Conservation (phyloP, 768 basidiomycete species). For the Rhizopogon vulgaris region DNA sequence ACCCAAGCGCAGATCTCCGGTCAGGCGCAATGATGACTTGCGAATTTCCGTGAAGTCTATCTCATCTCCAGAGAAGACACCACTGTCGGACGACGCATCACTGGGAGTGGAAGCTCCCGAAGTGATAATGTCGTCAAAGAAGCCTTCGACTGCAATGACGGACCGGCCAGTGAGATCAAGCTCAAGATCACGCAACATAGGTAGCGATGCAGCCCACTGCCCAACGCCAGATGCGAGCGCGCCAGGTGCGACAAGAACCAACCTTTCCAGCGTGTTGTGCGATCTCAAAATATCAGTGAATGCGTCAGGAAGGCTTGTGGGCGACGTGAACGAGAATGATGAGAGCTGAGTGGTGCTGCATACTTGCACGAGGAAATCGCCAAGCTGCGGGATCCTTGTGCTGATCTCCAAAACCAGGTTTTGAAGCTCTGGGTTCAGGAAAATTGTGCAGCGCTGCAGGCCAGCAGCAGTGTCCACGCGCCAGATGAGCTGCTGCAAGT, state of each 20-base stretch:
- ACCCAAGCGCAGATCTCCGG: slow-evolving; percentile 50
- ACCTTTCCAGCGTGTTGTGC: slow-evolving; percentile 54
- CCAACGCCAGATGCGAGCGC: slow-evolving; percentile 67
- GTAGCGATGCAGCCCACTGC: slow-evolving; percentile 63
- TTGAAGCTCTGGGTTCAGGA: slow-evolving; percentile 61
- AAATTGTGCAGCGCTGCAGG: slow-evolving; percentile 57
- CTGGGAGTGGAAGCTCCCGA: slow-evolving; percentile 70
- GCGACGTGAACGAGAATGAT: slow-evolving; percentile 65
- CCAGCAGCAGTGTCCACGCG: slow-evolving; percentile 61
- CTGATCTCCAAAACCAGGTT: slow-evolving; percentile 56
- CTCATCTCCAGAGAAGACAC: slow-evolving; percentile 74
- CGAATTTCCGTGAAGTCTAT: slow-evolving; percentile 71
- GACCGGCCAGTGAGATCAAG: slow-evolving; percentile 69
- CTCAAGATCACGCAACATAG: slow-evolving; percentile 55
- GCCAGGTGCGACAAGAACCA: slow-evolving; percentile 69
- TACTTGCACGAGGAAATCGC: slow-evolving; percentile 58
- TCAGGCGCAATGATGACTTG: slow-evolving; percentile 61
- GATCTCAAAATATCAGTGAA: slow-evolving; percentile 61
- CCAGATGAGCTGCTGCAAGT: slow-evolving; percentile 67
- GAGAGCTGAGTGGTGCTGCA: slow-evolving; percentile 56
- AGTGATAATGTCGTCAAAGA: slow-evolving; percentile 64
- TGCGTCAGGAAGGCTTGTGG: slow-evolving; percentile 62
- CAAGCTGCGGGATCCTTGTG: slow-evolving; percentile 50
- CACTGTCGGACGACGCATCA: slow-evolving; percentile 68
- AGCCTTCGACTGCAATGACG: slow-evolving; percentile 67